These are phyloP conservation scores for Gentiana dahurica DNA, from an alignment of 257 asterid species.

Conservation along the genomic window DNA sequence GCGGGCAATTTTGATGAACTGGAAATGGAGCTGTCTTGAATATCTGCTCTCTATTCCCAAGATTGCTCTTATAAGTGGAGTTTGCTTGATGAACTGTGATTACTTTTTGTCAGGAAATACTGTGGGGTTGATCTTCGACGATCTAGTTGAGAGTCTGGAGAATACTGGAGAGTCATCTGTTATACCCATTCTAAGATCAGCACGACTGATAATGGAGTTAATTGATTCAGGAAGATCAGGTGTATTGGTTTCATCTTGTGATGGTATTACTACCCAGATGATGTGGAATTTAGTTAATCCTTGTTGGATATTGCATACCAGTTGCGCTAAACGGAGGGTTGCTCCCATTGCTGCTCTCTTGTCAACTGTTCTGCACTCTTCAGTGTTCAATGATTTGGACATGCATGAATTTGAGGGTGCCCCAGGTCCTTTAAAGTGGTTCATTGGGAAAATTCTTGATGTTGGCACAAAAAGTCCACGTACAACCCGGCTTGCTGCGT, in stretches of 20 bases:
- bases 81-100: slow-evolving; percentile 18
- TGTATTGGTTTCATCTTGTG: slow-evolving; percentile 20
- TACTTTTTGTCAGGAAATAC: slow-evolving; percentile 38
- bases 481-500: slow-evolving; percentile 87
- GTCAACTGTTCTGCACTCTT: slow-evolving; percentile 75
- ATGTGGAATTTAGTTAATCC: slow-evolving; percentile 85
- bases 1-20: slow-evolving; percentile 71
- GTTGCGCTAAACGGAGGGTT: slow-evolving; percentile 93
- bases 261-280: slow-evolving; percentile 56
- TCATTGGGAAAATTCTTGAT: slow-evolving; percentile 74
- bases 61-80: slow-evolving; percentile 35
- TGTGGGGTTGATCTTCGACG: slow-evolving; percentile 42
- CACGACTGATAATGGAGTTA: slow-evolving; percentile 57
- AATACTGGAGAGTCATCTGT: slow-evolving; percentile 85
- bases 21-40: slow-evolving; percentile 93
- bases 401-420: slow-evolving; percentile 62
- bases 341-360: slow-evolving; percentile 95
- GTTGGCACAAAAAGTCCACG: slow-evolving; percentile 96
- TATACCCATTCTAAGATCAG: slow-evolving; percentile 75
- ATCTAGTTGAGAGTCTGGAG: slow-evolving; percentile 79
- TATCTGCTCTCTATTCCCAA: slow-evolving; percentile 51
- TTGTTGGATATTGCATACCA: slow-evolving; percentile 82
- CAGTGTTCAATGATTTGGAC: slow-evolving; percentile 51
- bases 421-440: slow-evolving; percentile 93
- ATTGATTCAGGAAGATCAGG: slow-evolving; percentile 36